Evolutionary conservation across 2,329 filamentous ascomycete species (phyloP).

Genomic region (Colletotrichum tamarilloi): DNA sequence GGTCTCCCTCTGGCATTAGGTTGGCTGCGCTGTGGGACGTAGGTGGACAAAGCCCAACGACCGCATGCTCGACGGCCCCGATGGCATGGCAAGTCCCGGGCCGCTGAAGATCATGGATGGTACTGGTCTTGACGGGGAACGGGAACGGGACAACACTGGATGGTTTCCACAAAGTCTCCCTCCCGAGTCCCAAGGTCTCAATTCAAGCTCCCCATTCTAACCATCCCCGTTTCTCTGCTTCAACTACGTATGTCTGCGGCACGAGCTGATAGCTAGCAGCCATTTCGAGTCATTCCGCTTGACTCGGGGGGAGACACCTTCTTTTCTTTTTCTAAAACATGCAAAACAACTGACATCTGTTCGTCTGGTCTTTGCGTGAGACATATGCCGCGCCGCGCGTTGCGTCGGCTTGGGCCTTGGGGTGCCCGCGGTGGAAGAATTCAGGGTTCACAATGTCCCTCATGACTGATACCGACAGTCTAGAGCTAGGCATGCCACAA

Average conservation of each 20-base stretch:
- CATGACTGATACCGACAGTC: neutral
- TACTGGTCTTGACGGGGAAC: conserved; percentile 13
- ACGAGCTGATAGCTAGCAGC: neutral
- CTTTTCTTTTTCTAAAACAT: conserved; percentile 7
- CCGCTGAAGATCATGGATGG: conserved; percentile 31
- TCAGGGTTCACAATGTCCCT: neutral
- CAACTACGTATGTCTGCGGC: neutral
- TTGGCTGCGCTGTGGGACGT: neutral
- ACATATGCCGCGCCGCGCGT: conserved; percentile 17
- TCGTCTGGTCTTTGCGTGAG: conserved; percentile 9
- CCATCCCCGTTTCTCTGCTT: neutral
- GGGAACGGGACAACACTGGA: conserved; percentile 19
- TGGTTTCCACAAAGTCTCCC: neutral
- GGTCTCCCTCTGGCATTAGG: neutral
- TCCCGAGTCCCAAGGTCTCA: neutral
- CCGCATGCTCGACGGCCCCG: neutral
- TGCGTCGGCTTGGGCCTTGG: conserved; percentile 23
- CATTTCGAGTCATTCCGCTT: conserved; percentile 21
- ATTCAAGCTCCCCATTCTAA: neutral
- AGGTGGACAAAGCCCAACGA: neutral
- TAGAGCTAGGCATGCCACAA: neutral
- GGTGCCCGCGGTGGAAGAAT: conserved; percentile 11
- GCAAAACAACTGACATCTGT: conserved; percentile 5
- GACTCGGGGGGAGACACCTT: neutral
- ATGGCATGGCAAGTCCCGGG: conserved; percentile 28